Percentiles rank a stretch among this genome's conserved stretches.
These are phyloP conservation scores for Ascomycota sp. DNA, from an alignment of 2,329 filamentous ascomycete species.

Conservation along the genomic window DNA sequence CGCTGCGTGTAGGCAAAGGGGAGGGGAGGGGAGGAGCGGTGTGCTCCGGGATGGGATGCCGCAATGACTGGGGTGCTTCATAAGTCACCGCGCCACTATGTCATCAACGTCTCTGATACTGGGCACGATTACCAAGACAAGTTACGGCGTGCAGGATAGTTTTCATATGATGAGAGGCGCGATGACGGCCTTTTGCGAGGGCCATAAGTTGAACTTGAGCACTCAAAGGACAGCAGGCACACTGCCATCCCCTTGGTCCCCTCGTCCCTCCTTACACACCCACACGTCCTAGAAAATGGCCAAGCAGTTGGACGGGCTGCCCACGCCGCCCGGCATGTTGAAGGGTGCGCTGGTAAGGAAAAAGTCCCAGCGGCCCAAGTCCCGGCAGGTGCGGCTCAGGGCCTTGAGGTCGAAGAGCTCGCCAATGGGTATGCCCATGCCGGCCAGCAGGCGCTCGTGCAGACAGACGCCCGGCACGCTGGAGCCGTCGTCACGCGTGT, in stretches of 20 bases:
- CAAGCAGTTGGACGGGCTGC: slow-evolving; percentile 22
- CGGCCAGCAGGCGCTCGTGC: slow-evolving; percentile 25
- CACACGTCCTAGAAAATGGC: slow-evolving; percentile 25
- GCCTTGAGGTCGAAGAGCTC: slow-evolving; percentile 16
- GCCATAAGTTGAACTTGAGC: too few relatives aligned
- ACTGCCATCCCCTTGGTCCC: too few relatives aligned
- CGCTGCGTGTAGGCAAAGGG: slow-evolving; percentile 9
- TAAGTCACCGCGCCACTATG: too few relatives aligned
- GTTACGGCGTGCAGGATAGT: too few relatives aligned
- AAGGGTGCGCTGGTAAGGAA: slow-evolving; percentile 27
- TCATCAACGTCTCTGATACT: too few relatives aligned
- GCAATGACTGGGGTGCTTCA: too few relatives aligned
- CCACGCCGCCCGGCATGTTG: slow-evolving; percentile 24
- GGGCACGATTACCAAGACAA: too few relatives aligned
- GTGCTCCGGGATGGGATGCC: not conserved
- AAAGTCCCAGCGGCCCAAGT: slow-evolving; percentile 25
- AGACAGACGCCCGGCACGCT: slow-evolving; percentile 11
- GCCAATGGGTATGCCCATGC: slow-evolving; percentile 24
- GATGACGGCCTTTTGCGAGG: too few relatives aligned
- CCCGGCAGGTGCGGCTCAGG: slow-evolving; percentile 27
- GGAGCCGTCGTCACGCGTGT: slow-evolving; percentile 5
- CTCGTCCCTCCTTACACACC: too few relatives aligned
- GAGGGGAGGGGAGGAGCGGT: not conserved
- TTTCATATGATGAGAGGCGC: too few relatives aligned
- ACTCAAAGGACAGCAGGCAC: too few relatives aligned